These are phyloP conservation scores for Lolium perenne DNA, from an alignment of 176 grass and related monocot species.

Conservation along the genomic window DNA sequence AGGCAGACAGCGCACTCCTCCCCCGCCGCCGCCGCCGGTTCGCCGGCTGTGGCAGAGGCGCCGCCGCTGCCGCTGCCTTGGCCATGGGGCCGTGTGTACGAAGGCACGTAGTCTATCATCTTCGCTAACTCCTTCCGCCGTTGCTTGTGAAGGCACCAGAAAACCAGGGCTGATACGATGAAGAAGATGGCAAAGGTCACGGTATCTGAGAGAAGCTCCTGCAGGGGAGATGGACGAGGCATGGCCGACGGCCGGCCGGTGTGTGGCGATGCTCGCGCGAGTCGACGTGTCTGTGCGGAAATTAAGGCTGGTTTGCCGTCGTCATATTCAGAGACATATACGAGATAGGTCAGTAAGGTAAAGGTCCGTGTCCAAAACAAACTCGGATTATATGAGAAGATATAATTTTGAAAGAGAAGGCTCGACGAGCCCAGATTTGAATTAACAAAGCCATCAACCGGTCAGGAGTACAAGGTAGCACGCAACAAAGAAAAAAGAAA, in stretches of 20 bases:
- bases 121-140: not conserved
- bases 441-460: too few species aligned
- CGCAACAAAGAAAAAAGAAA: too few species aligned
- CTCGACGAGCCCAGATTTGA: too few species aligned
- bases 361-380: not conserved
- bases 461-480: too few species aligned
- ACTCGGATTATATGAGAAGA: not conserved
- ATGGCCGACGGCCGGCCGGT: not conserved
- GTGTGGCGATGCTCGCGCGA: not conserved
- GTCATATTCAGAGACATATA: not conserved
- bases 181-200: not conserved
- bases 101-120: not conserved
- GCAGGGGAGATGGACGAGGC: not conserved
- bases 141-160: not conserved
- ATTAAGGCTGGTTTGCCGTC: not conserved
- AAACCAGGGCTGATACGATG: not conserved
- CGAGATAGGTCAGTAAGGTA: not conserved
- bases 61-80: not conserved
- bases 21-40: not conserved
- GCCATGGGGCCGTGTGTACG: not conserved
- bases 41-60: not conserved
- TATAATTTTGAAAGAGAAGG: too few species aligned
- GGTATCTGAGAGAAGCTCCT: not conserved
- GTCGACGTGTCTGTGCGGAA: not conserved
- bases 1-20: constrained; percentile 5